Base-by-base conservation (phyloP, 176 grass and related monocot species). In the Carex scoparia region DNA sequence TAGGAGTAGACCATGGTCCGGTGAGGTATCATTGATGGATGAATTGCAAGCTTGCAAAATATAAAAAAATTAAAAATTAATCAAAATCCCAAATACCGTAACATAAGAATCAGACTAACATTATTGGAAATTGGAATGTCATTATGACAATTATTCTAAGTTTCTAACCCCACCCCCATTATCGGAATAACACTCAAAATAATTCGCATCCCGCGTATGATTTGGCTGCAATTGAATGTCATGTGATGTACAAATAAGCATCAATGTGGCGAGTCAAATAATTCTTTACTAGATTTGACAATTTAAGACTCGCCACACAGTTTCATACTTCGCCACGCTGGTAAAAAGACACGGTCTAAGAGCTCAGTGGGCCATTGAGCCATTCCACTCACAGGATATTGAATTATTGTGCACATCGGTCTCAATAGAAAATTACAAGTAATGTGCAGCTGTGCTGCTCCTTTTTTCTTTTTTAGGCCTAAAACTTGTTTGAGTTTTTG, bases 1-100 rank as follows among this genome's bases (percentile, higher is more conserved):
- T 56, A 94, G 10, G 61, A 55, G 88, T 54, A 94, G 84, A 12
- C 81, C 64, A 70, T 87, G 18, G 81, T 97, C 92, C 30, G 49
- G 15, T 7, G 87, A 93, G 10, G 32, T 79, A 37, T 35, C 84
- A 56, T 38, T 77, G 84, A 94, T 90, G 15, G 92, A 87, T 33
- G 95, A 98, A 8, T 42, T 27, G 82, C 92, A 98, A 76, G 85
- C 93, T 93, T 87, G 2, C n/a, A 10, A 15, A n/a, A 86, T 6
- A 60, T 6, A 27, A 27, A 57, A 57, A 23, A 46, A 15, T 48
- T 0, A 31, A 38, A 62, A 30, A 49, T 4, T 28, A 19, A 71
- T n/a, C 4, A 70, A 40, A 38, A 18, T 70, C 33, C 1, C 37
- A 42, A 14, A 70, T 46, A 71, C 13, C 0, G 9, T 51, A 51